Conservation (phyloP, 2,329 filamentous ascomycete species). For the Sclerotinia spermophila region DNA sequence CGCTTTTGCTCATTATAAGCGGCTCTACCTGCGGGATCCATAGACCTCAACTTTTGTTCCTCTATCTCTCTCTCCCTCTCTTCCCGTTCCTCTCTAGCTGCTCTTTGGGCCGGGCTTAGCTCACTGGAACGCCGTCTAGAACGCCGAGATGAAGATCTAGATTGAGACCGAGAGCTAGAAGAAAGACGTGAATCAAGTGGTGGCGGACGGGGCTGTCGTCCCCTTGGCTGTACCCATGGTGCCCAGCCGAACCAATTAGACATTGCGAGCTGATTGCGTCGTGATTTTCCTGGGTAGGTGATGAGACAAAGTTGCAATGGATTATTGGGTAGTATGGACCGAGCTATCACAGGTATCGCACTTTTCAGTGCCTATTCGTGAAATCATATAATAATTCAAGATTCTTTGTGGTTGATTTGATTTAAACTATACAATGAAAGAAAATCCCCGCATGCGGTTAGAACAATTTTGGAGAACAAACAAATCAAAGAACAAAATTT, state of each 20-base stretch:
- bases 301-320: neutral
- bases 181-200: neutral
- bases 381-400: constrained; percentile 3
- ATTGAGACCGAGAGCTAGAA: too few relatives aligned
- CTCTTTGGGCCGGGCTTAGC: neutral
- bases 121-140: neutral
- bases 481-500: neutral
- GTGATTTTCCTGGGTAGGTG: neutral
- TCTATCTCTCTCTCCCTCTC: neutral
- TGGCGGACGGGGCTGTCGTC: too few relatives aligned
- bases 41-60: neutral
- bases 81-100: neutral
- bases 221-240: neutral
- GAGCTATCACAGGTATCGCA: neutral
- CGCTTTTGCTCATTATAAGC: neutral
- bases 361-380: too few relatives aligned
- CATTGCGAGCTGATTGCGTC: neutral
- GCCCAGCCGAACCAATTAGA: neutral
- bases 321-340: neutral
- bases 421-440: neutral
- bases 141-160: neutral
- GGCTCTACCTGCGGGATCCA: neutral
- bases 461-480: neutral
- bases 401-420: neutral
- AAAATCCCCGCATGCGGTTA: constrained; percentile 12